Conservation (phyloP, 352 stramenopile genomes). For the Phytophthora ohioensis region DNA sequence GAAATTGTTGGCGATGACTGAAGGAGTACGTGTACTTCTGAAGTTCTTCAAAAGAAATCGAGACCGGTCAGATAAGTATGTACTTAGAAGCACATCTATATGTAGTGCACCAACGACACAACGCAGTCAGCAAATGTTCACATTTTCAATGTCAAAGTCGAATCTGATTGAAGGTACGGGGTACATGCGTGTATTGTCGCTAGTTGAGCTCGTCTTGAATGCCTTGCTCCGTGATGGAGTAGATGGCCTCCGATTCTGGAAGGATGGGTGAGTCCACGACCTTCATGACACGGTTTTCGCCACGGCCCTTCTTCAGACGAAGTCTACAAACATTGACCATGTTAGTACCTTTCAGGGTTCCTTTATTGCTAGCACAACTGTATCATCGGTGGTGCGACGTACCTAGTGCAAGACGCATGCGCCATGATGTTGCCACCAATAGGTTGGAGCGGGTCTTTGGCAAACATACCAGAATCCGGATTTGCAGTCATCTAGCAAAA, state of each 20-base stretch:
- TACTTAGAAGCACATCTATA: no score
- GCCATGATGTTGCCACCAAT: conserved; percentile 94
- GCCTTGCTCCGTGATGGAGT: conserved; percentile 96
- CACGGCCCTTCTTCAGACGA: conserved; percentile 96
- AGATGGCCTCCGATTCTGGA: conserved; percentile 98
- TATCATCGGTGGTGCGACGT: conserved; percentile 5
- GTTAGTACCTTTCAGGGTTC: background rate
- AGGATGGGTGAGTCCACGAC: conserved; percentile 97
- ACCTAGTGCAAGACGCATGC: conserved; percentile 85
- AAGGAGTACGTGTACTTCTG: no score
- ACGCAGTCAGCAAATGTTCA: background rate
- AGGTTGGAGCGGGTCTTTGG: conserved; percentile 90
- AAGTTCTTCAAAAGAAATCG: no score
- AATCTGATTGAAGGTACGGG: background rate
- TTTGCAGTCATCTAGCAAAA: conserved; percentile 85
- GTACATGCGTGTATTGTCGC: conserved; percentile 31
- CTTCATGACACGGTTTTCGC: conserved; percentile 99
- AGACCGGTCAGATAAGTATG: no score
- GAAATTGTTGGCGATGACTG: no score
- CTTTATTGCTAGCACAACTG: no score
- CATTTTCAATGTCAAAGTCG: conserved; percentile 18
- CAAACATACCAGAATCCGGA: conserved; percentile 91
- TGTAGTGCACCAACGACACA: no score
- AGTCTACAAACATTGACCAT: conserved; percentile 51
- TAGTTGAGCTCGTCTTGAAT: conserved; percentile 94